These are phyloP conservation scores for Aureobasidium sp. DNA, from an alignment of 2,329 filamentous ascomycete genomes.

Conservation along the genomic window DNA sequence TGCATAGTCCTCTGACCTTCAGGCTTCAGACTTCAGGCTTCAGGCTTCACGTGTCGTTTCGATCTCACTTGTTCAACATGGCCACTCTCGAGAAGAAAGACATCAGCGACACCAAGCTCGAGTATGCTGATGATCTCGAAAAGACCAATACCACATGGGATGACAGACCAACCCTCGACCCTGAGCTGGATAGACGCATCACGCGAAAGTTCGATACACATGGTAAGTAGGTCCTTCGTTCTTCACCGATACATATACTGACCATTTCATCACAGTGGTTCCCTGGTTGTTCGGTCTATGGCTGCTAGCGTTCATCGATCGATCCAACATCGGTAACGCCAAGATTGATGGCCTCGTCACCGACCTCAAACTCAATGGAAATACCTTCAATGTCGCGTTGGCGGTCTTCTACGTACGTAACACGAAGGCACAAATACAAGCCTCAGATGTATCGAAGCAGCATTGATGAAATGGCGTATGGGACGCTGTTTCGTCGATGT, in stretches of 20 bases:
- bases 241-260: background rate
- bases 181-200: constrained; percentile 25
- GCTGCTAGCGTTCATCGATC: constrained; percentile 41
- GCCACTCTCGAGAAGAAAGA: background rate
- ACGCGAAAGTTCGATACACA: constrained; percentile 35
- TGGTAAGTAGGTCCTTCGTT: constrained; percentile 6
- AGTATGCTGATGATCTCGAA: constrained; percentile 13
- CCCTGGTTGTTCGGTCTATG: constrained; percentile 39
- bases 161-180: constrained; percentile 12
- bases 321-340: constrained; percentile 35
- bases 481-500: too few relatives aligned
- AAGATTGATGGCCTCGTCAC: constrained; percentile 33
- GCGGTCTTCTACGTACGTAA: constrained; percentile 35
- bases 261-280: constrained; percentile 20
- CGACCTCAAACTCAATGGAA: constrained; percentile 29
- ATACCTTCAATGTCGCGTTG: constrained; percentile 32
- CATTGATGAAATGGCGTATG: too few relatives aligned
- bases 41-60: background rate
- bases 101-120: background rate
- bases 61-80: background rate
- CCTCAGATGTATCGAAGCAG: too few relatives aligned
- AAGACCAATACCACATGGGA: constrained; percentile 16
- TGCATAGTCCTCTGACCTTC: background rate
- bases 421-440: too few relatives aligned
- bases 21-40: background rate